These are phyloP conservation scores for Serendipita vermifera DNA, from an alignment of 768 basidiomycete species.

Conservation along the genomic window DNA sequence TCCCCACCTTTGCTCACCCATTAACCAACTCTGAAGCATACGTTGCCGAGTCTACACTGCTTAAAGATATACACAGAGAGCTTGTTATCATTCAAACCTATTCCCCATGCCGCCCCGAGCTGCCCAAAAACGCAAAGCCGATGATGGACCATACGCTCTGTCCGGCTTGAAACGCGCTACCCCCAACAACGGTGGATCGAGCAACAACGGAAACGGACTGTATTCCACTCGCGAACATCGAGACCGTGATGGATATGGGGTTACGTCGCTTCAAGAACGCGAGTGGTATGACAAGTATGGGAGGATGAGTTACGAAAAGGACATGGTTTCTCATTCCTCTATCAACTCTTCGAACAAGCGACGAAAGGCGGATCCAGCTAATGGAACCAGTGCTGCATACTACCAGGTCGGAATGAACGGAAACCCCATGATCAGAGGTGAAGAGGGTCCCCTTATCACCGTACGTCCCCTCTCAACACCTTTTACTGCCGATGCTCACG, in stretches of 20 bases:
- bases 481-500: too few relatives aligned
- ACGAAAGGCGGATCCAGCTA: neutral
- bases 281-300: constrained; percentile 1
- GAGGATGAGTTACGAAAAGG: neutral
- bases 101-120: neutral
- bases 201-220: neutral
- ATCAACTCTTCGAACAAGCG: neutral
- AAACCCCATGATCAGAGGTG: neutral
- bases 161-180: neutral
- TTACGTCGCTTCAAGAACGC: neutral
- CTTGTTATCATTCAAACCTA: too few relatives aligned
- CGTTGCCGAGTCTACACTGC: too few relatives aligned
- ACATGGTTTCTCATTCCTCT: neutral
- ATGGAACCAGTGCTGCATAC: too few relatives aligned
- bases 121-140: constrained; percentile 1
- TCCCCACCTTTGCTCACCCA: too few relatives aligned
- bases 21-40: too few relatives aligned
- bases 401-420: neutral
- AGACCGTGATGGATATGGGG: neutral
- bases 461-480: neutral
- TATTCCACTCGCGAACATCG: constrained; percentile 2
- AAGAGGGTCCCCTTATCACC: neutral
- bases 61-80: too few relatives aligned
- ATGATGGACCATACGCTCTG: neutral
- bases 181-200: neutral